Evolutionary conservation across 192 early-diverging fungal species (phyloP).

Genomic region (Coemansia sp.): DNA sequence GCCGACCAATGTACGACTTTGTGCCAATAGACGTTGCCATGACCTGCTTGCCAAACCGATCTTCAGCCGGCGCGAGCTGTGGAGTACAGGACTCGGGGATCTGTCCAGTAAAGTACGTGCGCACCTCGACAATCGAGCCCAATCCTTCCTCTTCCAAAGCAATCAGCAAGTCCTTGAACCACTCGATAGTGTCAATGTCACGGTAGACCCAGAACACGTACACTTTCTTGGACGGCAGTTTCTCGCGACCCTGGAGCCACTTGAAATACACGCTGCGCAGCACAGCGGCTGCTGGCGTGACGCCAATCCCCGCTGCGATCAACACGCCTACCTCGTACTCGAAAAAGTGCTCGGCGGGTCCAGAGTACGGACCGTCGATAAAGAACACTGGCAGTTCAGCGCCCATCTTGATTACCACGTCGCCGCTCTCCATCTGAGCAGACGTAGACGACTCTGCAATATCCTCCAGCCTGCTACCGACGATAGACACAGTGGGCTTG

Average conservation of each 20-base stretch:
- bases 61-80: conserved; percentile 39
- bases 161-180: conserved; percentile 79
- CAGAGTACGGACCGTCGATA: conserved; percentile 76
- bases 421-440: conserved; percentile 6
- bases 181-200: conserved; percentile 72
- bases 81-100: conserved; percentile 54
- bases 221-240: conserved; percentile 62
- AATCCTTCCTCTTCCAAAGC: conserved; percentile 67
- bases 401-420: conserved; percentile 21
- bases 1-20: conserved; percentile 74
- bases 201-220: conserved; percentile 83
- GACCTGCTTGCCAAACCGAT: conserved; percentile 60
- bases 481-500: conserved; percentile 14
- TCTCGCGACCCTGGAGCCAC: conserved; percentile 61
- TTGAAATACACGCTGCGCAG: conserved; percentile 76
- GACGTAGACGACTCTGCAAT: not conserved
- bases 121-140: conserved; percentile 66
- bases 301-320: conserved; percentile 81
- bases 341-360: conserved; percentile 75
- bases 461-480: not conserved
- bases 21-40: conserved; percentile 68
- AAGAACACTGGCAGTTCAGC: conserved; percentile 58
- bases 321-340: conserved; percentile 71
- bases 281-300: conserved; percentile 76
- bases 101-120: conserved; percentile 71